Conservation (phyloP, 108 stramenopile genomes). For the Aurantiochytrium sp. region DNA sequence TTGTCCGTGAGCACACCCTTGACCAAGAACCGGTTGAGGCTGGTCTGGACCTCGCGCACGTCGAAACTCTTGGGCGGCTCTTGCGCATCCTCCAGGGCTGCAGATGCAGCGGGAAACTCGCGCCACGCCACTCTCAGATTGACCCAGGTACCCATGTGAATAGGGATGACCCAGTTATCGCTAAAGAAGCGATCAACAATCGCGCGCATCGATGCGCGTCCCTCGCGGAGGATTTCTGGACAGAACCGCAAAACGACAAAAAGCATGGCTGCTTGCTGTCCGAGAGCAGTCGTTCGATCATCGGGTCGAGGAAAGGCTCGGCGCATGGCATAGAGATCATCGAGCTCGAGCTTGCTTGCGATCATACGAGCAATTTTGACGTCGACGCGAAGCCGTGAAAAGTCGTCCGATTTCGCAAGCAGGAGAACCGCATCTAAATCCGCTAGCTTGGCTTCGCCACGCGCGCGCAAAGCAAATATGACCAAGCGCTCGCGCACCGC, state of each 20-base stretch:
- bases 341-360: slow-evolving; percentile 43
- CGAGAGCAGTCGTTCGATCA: slow-evolving; percentile 52
- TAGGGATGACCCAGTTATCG: slow-evolving; percentile 61
- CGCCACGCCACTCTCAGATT: slow-evolving; percentile 57
- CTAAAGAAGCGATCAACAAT: slow-evolving; percentile 55
- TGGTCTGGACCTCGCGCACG: background rate
- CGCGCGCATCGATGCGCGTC: slow-evolving; percentile 44
- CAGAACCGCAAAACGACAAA: slow-evolving; percentile 57
- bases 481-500: slow-evolving; percentile 53
- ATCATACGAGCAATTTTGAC: background rate
- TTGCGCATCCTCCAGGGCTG: slow-evolving; percentile 39
- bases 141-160: slow-evolving; percentile 48
- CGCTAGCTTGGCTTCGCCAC: slow-evolving; percentile 32
- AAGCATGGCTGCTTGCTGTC: slow-evolving; percentile 56
- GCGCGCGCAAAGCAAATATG: slow-evolving; percentile 40
- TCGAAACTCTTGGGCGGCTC: background rate
- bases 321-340: slow-evolving; percentile 53
- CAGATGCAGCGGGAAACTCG: slow-evolving; percentile 40
- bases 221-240: slow-evolving; percentile 36
- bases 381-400: slow-evolving; percentile 40
- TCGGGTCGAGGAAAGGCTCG: slow-evolving; percentile 50
- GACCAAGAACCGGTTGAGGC: slow-evolving; percentile 28
- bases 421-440: slow-evolving; percentile 39
- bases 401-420: slow-evolving; percentile 28
- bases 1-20: slow-evolving; percentile 42